Conservation (phyloP, 2,329 filamentous ascomycete species). For the Botrytis squamosa region DNA sequence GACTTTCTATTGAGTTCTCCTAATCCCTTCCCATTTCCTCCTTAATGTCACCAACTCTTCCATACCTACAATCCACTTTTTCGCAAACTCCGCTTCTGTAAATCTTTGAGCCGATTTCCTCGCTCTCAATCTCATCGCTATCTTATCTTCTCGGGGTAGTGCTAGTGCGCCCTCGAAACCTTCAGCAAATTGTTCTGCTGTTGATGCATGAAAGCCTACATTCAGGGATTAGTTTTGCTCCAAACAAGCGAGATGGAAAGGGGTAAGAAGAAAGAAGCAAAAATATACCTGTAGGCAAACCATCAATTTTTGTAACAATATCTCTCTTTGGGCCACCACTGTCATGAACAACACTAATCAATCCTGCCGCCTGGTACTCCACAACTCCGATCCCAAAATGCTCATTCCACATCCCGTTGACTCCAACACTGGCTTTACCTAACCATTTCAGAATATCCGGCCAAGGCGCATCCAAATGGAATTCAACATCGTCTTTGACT, state of each 20-base stretch:
- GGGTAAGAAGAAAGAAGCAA: background rate
- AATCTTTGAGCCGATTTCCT: constrained; percentile 79
- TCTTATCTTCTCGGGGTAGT: constrained; percentile 63
- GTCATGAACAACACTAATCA: constrained; percentile 90
- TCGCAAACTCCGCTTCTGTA: constrained; percentile 80
- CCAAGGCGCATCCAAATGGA: constrained; percentile 89
- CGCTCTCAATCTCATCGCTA: constrained; percentile 74
- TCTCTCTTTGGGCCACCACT: constrained; percentile 91
- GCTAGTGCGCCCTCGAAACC: constrained; percentile 76
- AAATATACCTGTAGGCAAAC: constrained; percentile 68
- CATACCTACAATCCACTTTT: constrained; percentile 75
- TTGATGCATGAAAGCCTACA: constrained; percentile 80
- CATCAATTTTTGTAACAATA: constrained; percentile 81
- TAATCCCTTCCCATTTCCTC: constrained; percentile 12
- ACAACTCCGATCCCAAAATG: constrained; percentile 98
- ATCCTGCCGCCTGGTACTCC: constrained; percentile 92
- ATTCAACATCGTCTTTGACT: constrained; percentile 80
- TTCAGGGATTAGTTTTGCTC: constrained; percentile 16
- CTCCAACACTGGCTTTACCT: constrained; percentile 73
- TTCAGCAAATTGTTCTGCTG: constrained; percentile 72
- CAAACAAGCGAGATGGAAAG: background rate
- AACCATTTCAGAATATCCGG: constrained; percentile 80
- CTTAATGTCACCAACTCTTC: constrained; percentile 59
- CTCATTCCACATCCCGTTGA: constrained; percentile 99
- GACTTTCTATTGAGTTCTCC: constrained; percentile 4